Base-by-base conservation (phyloP, 2,329 filamentous ascomycete genomes). In the Aspergillus tanneri region DNA sequence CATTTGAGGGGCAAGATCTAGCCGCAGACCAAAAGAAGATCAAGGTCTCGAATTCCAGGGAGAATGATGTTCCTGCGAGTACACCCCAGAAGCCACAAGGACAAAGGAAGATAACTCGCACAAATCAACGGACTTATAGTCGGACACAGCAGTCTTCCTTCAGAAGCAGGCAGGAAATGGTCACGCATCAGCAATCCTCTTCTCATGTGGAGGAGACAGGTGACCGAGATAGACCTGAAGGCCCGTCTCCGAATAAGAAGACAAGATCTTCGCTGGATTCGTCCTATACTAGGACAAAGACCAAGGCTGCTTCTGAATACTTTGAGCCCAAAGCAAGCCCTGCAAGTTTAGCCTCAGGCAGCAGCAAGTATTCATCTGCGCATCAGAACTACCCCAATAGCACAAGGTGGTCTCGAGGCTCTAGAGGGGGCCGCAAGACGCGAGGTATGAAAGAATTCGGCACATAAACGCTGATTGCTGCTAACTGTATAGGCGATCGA, bases 271-370 rank as follows among this genome's bases (percentile, higher is more conserved):
- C 46, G 5, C 21, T 40, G 6, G 49, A 21, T 9, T 39, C 52
- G 3, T 23, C 37, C 14, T 32, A 40, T 23, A 16, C 46, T 11
- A 51, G 44, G 23, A 41, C 54, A 16, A 55, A 60, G 30, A 42
- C 50, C 16, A 54, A 55, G 18, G 53, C 50, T 9, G 34, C 28
- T 19, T 56, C 54, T 3, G 57, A 59, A n/a, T 58, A 56, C 22
- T 57, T 58, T 21, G 60, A 61, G 16, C 60, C 58, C 49, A 59
- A 59, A 34, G 46, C 53, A 12, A 68, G 61, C n/a, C 63, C 68
- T 18, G 56, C 58, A 5, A 54, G 52, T 2, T 55, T 67, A 22
- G 60, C 61, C 14, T 64, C 63, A 40, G 63, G 60, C n/a, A 63
- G 55, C 34, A 64, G 61, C 34, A 55, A 52, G 37, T 47, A 57